Evolutionary conservation across 106 monocot genomes (phyloP).

Genomic region (Triglochin maritima): DNA sequence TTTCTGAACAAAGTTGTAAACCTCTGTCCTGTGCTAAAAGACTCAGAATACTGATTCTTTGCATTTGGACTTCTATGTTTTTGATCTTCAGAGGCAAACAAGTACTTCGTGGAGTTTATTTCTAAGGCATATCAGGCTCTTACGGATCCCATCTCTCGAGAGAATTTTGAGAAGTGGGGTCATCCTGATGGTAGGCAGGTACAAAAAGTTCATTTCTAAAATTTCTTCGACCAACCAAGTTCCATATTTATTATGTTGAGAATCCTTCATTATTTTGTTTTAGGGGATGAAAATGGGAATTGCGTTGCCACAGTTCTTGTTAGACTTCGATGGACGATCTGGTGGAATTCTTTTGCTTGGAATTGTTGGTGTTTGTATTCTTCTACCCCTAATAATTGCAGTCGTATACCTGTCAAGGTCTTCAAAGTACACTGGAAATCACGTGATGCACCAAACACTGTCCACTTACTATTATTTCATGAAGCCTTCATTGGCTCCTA

Average conservation of each 20-base stretch:
- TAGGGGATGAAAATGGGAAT: constrained; percentile 96
- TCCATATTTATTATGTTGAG: too few species aligned
- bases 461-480: constrained; percentile 71
- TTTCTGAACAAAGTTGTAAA: not conserved
- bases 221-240: not conserved
- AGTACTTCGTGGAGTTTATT: constrained; percentile 65
- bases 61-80: not conserved
- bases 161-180: constrained; percentile 95
- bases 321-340: constrained; percentile 75
- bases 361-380: constrained; percentile 89
- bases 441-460: constrained; percentile 85
- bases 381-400: constrained; percentile 73
- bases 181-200: constrained; percentile 94
- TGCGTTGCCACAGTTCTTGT: constrained; percentile 80
- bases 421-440: constrained; percentile 83
- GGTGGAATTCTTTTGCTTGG: constrained; percentile 78
- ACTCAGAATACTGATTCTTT: not conserved
- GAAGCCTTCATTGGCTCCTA: constrained; percentile 88
- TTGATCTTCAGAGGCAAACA: constrained; percentile 60
- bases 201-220: not conserved
- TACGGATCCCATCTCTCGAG: constrained; percentile 68
- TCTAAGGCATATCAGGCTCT: constrained; percentile 83
- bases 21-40: not conserved
- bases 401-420: constrained; percentile 86
- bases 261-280: not conserved